A percentile compares a stretch with the other conserved stretches of the same genome.
phyloP scores from a whole-genome alignment of 2,329 filamentous ascomycete genomes.

The Diplodia sapinea region DNA sequence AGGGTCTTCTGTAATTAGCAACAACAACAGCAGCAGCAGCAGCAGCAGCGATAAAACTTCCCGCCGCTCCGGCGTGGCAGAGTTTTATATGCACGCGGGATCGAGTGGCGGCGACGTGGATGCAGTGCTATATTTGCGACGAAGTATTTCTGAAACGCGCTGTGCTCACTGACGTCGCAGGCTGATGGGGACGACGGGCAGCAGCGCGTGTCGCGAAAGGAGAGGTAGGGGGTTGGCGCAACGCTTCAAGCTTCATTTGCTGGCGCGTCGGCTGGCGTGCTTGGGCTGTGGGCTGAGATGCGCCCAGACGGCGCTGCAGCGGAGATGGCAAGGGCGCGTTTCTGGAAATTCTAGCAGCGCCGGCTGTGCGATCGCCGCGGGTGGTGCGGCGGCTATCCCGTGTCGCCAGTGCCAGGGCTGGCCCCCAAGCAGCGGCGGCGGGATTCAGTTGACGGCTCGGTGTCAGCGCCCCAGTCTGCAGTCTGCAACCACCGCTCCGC shows the following conservation, averaged over 20 bases:
- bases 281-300: background rate
- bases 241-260: slow-evolving; percentile 24
- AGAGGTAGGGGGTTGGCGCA: slow-evolving; percentile 16
- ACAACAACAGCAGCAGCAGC: slow-evolving; percentile 20
- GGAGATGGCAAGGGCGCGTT: slow-evolving; percentile 20
- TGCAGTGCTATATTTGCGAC: slow-evolving; percentile 12
- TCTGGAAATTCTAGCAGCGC: slow-evolving; percentile 25
- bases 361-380: slow-evolving; percentile 16
- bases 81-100: slow-evolving; percentile 14
- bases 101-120: background rate
- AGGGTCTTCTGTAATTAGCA: slow-evolving; percentile 28
- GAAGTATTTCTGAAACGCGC: slow-evolving; percentile 23
- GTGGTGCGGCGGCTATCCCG: slow-evolving; percentile 26
- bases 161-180: slow-evolving; percentile 18
- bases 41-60: slow-evolving; percentile 17
- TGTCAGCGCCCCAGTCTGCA: slow-evolving; percentile 10
- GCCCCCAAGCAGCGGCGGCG: slow-evolving; percentile 18
- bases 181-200: slow-evolving; percentile 14
- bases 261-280: background rate
- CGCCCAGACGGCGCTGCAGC: slow-evolving; percentile 4
- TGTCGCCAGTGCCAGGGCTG: slow-evolving; percentile 9
- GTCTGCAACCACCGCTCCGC: slow-evolving; percentile 27
- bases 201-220: slow-evolving; percentile 4
- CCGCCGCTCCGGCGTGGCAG: slow-evolving; percentile 17
- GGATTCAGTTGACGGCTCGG: slow-evolving; percentile 12